These are phyloP conservation scores for Penicillium thymicola DNA, from an alignment of 2,329 filamentous ascomycete species.

Conservation along the genomic window DNA sequence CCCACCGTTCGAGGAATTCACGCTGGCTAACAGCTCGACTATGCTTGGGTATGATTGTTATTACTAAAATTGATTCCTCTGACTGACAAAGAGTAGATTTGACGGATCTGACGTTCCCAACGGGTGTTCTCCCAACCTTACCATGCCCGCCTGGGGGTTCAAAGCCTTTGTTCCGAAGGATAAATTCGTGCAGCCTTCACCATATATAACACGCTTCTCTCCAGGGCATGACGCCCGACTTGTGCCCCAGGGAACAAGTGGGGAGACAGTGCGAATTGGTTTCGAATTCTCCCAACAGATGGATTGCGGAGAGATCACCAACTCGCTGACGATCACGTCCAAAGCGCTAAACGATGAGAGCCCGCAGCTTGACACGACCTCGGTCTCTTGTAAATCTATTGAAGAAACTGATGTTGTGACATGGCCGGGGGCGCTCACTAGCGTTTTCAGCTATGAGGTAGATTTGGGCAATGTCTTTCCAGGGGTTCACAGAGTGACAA, in stretches of 20 bases:
- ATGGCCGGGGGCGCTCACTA: constrained; percentile 56
- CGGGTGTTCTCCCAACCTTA: constrained; percentile 47
- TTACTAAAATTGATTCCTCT: constrained; percentile 51
- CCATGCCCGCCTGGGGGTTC: constrained; percentile 53
- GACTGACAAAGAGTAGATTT: constrained; percentile 52
- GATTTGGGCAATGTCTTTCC: constrained; percentile 9
- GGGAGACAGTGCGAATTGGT: background rate
- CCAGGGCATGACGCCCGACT: constrained; percentile 46
- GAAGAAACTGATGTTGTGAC: constrained; percentile 44
- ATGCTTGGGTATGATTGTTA: constrained; percentile 48
- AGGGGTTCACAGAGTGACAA: constrained; percentile 58
- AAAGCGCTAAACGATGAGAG: constrained; percentile 45
- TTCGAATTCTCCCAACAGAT: constrained; percentile 60
- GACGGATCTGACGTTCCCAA: constrained; percentile 59
- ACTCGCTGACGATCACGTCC: constrained; percentile 51
- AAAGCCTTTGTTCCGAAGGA: constrained; percentile 57
- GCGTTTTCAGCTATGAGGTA: constrained; percentile 49
- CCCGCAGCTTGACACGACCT: constrained; percentile 45
- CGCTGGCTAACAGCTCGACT: constrained; percentile 45
- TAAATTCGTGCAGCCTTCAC: constrained; percentile 54
- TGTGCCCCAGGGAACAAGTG: background rate
- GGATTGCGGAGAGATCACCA: constrained; percentile 56
- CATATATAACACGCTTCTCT: constrained; percentile 35
- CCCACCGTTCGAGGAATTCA: constrained; percentile 55
- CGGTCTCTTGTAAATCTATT: constrained; percentile 46